Conservation (phyloP, 768 basidiomycete genomes). For the Pulveroboletus sp. region DNA sequence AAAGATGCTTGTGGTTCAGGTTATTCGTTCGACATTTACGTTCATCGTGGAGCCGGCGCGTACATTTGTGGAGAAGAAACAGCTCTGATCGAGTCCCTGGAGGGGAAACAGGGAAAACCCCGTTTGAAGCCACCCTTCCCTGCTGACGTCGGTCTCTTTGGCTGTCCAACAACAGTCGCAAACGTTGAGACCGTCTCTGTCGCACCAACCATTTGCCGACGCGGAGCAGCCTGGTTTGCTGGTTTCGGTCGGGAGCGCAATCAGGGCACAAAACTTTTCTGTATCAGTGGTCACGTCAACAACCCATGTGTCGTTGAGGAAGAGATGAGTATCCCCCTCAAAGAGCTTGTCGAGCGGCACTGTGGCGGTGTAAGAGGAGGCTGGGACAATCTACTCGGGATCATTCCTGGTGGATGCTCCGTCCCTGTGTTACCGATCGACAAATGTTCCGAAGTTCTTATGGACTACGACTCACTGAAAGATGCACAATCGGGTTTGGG, state of each 20-base stretch:
- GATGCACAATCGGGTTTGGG: conserved; percentile 96
- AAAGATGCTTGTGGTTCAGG: conserved; percentile 89
- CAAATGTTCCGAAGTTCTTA: conserved; percentile 82
- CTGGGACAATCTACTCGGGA: conserved; percentile 97
- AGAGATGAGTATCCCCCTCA: conserved; percentile 96
- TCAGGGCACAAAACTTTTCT: conserved; percentile 95
- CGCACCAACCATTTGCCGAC: conserved; percentile 91
- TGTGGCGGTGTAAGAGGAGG: conserved; percentile 93
- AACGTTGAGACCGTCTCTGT: conserved; percentile 99
- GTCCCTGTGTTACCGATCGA: conserved; percentile 88
- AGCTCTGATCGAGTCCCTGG: conserved; percentile 92
- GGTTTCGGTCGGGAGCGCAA: conserved; percentile 89
- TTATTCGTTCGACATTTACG: conserved; percentile 94
- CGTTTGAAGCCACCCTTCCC: conserved; percentile 98
- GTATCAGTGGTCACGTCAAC: conserved; percentile 96
- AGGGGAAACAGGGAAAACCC: conserved; percentile 98
- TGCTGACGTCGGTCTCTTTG: conserved; percentile 95
- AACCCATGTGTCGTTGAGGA: conserved; percentile 98
- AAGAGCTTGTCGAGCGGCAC: conserved; percentile 93
- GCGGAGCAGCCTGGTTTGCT: conserved; percentile 88
- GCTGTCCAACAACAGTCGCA: conserved; percentile 94
- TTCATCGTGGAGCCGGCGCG: conserved; percentile 97
- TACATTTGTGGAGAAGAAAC: conserved; percentile 99
- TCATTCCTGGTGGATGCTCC: conserved; percentile 91
- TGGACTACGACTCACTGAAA: conserved; percentile 98